phyloP scores from a whole-genome alignment of 352 stramenopile genomes.

The Pythium guiyangense region DNA sequence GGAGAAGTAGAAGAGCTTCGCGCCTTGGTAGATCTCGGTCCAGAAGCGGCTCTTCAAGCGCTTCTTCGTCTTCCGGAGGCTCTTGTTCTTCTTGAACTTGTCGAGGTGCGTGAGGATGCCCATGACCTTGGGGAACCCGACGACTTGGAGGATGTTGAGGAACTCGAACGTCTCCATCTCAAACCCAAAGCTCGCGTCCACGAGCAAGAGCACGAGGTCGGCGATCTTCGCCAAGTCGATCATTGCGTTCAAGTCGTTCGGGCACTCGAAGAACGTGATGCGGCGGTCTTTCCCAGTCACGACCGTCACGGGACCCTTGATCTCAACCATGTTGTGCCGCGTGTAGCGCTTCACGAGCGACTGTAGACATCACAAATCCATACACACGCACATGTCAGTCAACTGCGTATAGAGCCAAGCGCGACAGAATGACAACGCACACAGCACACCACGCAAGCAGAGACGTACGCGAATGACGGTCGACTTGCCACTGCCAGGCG shows the following conservation, averaged over 20 bases:
- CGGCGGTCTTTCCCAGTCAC: constrained; percentile 97
- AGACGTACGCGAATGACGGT: constrained; percentile 92
- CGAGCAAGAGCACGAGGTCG: constrained; percentile 97
- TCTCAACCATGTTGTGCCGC: constrained; percentile 95
- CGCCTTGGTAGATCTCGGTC: constrained; percentile 96
- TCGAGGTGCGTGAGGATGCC: constrained; percentile 99
- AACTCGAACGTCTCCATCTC: constrained; percentile 99
- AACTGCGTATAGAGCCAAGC: no score
- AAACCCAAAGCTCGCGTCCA: constrained; percentile 99
- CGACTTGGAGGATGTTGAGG: constrained; percentile 98
- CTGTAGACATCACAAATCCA: constrained; percentile 15
- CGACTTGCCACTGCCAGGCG: constrained; percentile 95
- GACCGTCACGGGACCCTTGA: constrained; percentile 98
- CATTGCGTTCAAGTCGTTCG: constrained; percentile 92
- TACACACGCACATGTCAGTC: neutral
- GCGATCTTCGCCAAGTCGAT: constrained; percentile 98
- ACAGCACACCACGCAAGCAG: neutral
- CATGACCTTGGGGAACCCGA: constrained; percentile 93
- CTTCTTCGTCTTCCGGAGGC: constrained; percentile 98
- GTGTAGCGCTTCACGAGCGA: constrained; percentile 99
- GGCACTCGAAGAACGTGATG: constrained; percentile 99
- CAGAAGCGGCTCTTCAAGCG: constrained; percentile 98
- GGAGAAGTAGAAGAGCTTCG: constrained; percentile 97
- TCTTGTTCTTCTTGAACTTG: constrained; percentile 97
- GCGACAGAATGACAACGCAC: no score